Conservation (phyloP, 1,139 yeast species). For the Taphrina betulina region DNA sequence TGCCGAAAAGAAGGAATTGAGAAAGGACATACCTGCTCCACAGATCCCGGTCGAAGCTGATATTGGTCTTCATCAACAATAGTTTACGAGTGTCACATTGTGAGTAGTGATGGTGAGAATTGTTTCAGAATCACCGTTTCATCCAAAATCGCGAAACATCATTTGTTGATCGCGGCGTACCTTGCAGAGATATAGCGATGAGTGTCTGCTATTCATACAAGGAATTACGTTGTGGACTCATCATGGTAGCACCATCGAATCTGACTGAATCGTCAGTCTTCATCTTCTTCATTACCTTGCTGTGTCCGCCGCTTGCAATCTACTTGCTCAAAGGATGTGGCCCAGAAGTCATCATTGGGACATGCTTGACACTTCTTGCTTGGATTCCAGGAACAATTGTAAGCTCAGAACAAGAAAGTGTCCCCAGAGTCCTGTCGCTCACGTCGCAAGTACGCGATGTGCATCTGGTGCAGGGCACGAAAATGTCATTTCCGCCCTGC, state of each 20-base stretch:
- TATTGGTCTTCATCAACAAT: background rate
- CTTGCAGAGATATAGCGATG: too few relatives aligned
- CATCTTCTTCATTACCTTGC: conserved; percentile 16
- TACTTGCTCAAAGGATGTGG: conserved; percentile 38
- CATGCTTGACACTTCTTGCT: conserved; percentile 37
- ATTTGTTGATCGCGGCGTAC: background rate
- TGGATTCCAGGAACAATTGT: conserved; percentile 38
- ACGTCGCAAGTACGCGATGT: conserved; percentile 35
- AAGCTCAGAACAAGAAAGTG: too few relatives aligned
- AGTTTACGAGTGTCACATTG: background rate
- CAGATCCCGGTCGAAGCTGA: conserved; percentile 9
- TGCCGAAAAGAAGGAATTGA: conserved; percentile 17
- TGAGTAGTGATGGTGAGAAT: background rate
- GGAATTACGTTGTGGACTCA: too few relatives aligned
- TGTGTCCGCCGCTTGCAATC: conserved; percentile 38
- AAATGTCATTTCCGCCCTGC: background rate
- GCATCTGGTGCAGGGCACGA: conserved; percentile 31
- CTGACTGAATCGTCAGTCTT: conserved; percentile 15
- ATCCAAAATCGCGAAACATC: background rate
- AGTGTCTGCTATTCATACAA: too few relatives aligned
- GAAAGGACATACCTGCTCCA: conserved; percentile 22
- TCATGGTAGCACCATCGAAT: too few relatives aligned
- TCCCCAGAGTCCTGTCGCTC: too few relatives aligned
- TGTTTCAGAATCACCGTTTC: background rate
- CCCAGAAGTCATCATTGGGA: conserved; percentile 37